Evolutionary conservation across 208 protist genomes (phyloP), one percentile per base, ranked within the genome.

Genomic region (Crithidia fasciculata): DNA sequence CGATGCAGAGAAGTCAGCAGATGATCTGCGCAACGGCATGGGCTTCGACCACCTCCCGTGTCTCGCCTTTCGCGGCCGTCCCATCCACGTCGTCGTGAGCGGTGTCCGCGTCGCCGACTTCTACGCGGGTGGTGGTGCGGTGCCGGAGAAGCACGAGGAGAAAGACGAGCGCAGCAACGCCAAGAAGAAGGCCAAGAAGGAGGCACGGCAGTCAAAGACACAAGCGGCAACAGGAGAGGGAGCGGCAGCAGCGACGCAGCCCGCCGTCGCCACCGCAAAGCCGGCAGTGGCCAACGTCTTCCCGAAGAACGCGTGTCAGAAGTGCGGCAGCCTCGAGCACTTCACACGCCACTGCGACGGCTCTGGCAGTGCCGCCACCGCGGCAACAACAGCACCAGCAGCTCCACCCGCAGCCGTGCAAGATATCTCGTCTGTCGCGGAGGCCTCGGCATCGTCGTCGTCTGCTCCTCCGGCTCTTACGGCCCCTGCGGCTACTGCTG

Each of bases 91-190:
- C 12, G 64, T 80, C 16, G 74, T 76, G 54, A 93, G 87, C 52
- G 84, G 88, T 1, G 61, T 94, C 16, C 59, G 71, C 0, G 74
- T 95, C 3, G 65, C 81, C 0, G 91, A 91, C 70, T 81, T 95
- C 40, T 90, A 86, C 78, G 49, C 8, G 13, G 80, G 74, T 39
- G 91, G 88, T 8, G 90, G 88, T 9, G 57, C 71, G 3, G 82
- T 95, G 9, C 88, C 86, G 49, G 59, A 77, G 66, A 80, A 84
- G 65, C 72, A 58, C 37, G 66, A 56, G 47, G 45, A 61, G 9
- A 43, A 72, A 40, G 61, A 58, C 28, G n/a, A 50, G 15, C 43
- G 55, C 28, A 74, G 58, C 65, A 71, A n/a, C 64, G 66, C 15
- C 61, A 78, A 68, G 8, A 73, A 74, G 45, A 61, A 55, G 43